These are phyloP conservation scores for Malus asiatica DNA, from an alignment of 306 rosid species.

Conservation along the genomic window DNA sequence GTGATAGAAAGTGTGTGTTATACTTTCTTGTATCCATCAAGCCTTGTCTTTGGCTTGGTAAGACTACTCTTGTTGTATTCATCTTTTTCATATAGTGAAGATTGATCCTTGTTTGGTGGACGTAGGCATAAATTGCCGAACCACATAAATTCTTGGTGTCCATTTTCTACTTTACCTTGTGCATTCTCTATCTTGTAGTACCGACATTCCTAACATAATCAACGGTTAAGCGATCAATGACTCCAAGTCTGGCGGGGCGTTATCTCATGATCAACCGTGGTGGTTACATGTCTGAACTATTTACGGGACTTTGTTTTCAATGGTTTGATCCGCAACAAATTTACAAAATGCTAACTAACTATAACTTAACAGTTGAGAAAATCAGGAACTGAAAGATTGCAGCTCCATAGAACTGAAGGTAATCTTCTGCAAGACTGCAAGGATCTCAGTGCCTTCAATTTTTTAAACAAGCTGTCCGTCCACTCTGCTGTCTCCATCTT, in stretches of 20 bases:
- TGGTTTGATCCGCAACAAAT: not conserved
- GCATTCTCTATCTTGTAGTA: no score
- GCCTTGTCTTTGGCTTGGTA: no score
- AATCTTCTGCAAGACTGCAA: slow-evolving; percentile 37
- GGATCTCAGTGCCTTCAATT: slow-evolving; percentile 23
- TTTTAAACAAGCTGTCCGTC: slow-evolving; percentile 58
- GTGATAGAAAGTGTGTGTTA: no score
- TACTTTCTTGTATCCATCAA: no score
- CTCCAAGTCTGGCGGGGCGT: not conserved
- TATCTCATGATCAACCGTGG: not conserved
- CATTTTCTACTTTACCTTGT: no score
- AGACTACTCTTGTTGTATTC: no score
- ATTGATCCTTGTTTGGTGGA: no score
- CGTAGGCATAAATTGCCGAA: no score
- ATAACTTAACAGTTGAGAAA: not conserved
- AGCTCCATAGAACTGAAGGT: slow-evolving; percentile 37
- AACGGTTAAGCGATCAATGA: not conserved
- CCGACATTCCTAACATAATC: no score
- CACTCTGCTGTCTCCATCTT: slow-evolving; percentile 33
- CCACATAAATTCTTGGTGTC: no score
- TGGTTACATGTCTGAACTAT: not conserved
- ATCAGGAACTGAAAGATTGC: slow-evolving; percentile 17
- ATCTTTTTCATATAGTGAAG: no score
- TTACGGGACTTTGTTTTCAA: not conserved
- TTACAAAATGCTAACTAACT: not conserved